These are phyloP conservation scores for Blastobotrys serpentis DNA, from an alignment of 1,139 yeast species.

Conservation along the genomic window DNA sequence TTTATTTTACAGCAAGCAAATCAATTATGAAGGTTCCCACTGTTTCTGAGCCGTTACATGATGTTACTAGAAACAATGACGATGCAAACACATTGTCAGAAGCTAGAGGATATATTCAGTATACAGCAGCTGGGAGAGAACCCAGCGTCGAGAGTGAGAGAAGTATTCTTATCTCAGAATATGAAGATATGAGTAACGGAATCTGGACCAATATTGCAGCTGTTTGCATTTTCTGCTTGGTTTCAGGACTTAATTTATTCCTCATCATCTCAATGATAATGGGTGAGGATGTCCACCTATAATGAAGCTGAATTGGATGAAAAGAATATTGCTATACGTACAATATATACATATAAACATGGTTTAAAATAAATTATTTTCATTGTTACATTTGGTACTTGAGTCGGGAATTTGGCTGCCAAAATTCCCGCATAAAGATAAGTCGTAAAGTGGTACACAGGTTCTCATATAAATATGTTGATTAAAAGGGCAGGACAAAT, in stretches of 20 bases:
- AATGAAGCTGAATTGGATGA: not conserved
- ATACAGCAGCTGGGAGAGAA: not conserved
- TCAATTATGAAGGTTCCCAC: conserved; percentile 68
- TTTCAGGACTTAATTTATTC: conserved; percentile 71
- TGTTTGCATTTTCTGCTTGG: conserved; percentile 64
- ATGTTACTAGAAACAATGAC: conserved; percentile 10
- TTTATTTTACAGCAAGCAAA: conserved; percentile 76
- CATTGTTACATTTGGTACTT: no score
- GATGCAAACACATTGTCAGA: conserved; percentile 14
- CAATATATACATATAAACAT: no score
- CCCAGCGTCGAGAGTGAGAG: conserved; percentile 3
- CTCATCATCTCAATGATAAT: conserved; percentile 62
- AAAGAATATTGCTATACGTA: no score
- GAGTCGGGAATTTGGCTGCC: no score
- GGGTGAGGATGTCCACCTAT: conserved; percentile 61
- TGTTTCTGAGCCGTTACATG: conserved; percentile 17
- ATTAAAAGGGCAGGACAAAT: not conserved
- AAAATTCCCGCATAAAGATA: no score
- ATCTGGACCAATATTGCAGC: conserved; percentile 53
- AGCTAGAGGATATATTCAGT: not conserved
- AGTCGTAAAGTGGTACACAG: no score
- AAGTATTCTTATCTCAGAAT: conserved; percentile 21
- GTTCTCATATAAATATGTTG: not conserved
- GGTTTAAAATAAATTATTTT: no score
- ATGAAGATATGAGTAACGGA: conserved; percentile 68